Evolutionary conservation across 2,329 filamentous ascomycete genomes (phyloP).

Genomic region (Fonsecaea multimorphosa): DNA sequence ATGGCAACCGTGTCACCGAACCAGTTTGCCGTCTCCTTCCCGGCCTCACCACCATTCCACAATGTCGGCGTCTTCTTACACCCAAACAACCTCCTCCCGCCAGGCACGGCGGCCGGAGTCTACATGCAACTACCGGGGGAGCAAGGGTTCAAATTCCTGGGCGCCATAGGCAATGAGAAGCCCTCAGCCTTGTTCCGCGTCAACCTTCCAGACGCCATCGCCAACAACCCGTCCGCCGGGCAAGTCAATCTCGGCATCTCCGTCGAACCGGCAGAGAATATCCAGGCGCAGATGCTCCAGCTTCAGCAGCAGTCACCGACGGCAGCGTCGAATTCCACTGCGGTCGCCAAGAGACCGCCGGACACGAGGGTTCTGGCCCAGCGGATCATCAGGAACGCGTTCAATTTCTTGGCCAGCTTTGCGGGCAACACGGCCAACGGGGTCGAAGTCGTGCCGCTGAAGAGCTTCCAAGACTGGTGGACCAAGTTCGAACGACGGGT

Average conservation of each 20-base stretch:
- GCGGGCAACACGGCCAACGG: slow-evolving; percentile 67
- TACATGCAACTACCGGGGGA: slow-evolving; percentile 75
- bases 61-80: slow-evolving; percentile 91
- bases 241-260: slow-evolving; percentile 68
- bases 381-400: slow-evolving; percentile 93
- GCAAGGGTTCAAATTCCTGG: slow-evolving; percentile 79
- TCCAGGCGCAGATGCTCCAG: slow-evolving; percentile 71
- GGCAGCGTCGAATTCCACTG: slow-evolving; percentile 40
- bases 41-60: slow-evolving; percentile 62
- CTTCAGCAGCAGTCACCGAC: slow-evolving; percentile 46
- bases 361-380: slow-evolving; percentile 84
- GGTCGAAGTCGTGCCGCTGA: slow-evolving; percentile 88
- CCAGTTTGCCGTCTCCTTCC: slow-evolving; percentile 72
- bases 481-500: slow-evolving; percentile 89
- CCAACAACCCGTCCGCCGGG: slow-evolving; percentile 25
- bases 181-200: slow-evolving; percentile 91
- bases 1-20: slow-evolving; percentile 55
- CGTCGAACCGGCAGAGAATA: slow-evolving; percentile 75
- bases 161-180: slow-evolving; percentile 86
- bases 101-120: slow-evolving; percentile 81
- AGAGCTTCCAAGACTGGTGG: slow-evolving; percentile 98
- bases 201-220: slow-evolving; percentile 44
- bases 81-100: slow-evolving; percentile 75
- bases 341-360: slow-evolving; percentile 41
- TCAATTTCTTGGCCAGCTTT: slow-evolving; percentile 93